Evolutionary conservation across 139 green algal genomes (phyloP).

Genomic region (Zygnema cylindricum): DNA sequence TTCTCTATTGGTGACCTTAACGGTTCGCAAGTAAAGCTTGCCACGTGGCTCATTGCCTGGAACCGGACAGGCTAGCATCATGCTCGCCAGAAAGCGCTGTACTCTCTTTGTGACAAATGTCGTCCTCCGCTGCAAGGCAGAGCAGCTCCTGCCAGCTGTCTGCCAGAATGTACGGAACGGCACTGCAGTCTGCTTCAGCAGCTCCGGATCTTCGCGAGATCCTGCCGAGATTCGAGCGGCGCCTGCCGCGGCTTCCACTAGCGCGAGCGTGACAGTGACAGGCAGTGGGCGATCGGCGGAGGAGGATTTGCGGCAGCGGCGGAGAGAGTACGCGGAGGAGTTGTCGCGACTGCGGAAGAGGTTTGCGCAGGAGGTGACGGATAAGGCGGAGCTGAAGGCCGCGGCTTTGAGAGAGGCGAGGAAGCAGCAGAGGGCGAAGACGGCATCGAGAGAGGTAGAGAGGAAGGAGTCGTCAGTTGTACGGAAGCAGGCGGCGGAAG

Average conservation of each 20-base stretch:
- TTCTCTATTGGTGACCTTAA: too few relatives aligned
- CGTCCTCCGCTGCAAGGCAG: too few relatives aligned
- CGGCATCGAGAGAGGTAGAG: background rate
- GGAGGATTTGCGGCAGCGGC: background rate
- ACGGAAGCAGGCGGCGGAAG: background rate
- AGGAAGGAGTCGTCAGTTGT: background rate
- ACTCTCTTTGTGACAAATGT: too few relatives aligned
- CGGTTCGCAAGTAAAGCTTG: too few relatives aligned
- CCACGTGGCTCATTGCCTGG: too few relatives aligned
- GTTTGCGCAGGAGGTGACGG: background rate
- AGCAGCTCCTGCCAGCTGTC: too few relatives aligned
- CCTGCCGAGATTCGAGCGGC: background rate
- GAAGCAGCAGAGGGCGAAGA: background rate
- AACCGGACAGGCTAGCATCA: too few relatives aligned
- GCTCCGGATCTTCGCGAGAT: background rate
- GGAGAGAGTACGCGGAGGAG: background rate
- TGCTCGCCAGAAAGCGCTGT: too few relatives aligned
- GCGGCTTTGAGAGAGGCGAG: background rate
- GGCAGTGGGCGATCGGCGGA: background rate
- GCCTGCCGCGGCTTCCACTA: background rate
- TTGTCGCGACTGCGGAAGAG: background rate
- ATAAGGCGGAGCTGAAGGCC: background rate
- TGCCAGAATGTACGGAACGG: constrained; percentile 39
- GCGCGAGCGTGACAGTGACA: background rate
- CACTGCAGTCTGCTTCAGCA: background rate